Percentiles rank a stretch among this genome's conserved stretches.
phyloP scores from a whole-genome alignment of 176 grass and related monocot genomes.

The Calamus simplicifolius region DNA sequence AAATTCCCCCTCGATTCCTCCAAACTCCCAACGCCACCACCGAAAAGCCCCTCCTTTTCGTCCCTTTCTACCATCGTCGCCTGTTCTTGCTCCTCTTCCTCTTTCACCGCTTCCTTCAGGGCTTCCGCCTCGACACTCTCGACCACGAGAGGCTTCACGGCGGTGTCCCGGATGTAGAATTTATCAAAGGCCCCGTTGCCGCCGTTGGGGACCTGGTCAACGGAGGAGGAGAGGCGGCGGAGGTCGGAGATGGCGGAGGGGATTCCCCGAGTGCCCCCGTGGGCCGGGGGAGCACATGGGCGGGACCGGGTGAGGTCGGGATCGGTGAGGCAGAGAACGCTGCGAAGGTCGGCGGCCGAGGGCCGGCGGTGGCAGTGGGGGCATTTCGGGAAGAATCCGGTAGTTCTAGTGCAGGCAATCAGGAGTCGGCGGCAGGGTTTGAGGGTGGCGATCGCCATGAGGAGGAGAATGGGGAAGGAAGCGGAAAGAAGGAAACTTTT shows the following conservation, averaged over 20 bases:
- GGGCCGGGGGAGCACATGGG: background rate
- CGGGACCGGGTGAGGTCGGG: constrained; percentile 3
- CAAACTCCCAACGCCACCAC: constrained; percentile 18
- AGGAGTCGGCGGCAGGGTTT: constrained; percentile 1
- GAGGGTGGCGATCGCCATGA: constrained; percentile 4
- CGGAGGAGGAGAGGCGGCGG: constrained; percentile 1
- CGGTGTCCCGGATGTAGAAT: constrained; percentile 12
- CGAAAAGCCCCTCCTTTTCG: constrained; percentile 10
- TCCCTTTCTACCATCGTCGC: constrained; percentile 9
- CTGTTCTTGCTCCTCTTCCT: background rate
- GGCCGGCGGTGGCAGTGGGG: constrained; percentile 20
- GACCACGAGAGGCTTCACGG: constrained; percentile 10
- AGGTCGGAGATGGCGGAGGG: constrained; percentile 5
- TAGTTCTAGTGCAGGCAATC: background rate
- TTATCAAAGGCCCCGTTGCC: constrained; percentile 9
- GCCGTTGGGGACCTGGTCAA: background rate
- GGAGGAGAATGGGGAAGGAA: constrained; percentile 20
- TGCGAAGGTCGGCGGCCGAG: constrained; percentile 8
- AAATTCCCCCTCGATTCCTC: constrained; percentile 15
- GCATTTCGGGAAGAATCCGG: constrained; percentile 4
- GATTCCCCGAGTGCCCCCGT: constrained; percentile 8
- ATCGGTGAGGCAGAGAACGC: constrained; percentile 25
- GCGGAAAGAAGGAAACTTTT: background rate
- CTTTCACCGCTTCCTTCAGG: background rate
- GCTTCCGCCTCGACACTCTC: constrained; percentile 1